Evolutionary conservation across 2,329 filamentous ascomycete species (phyloP), one percentile per base, ranked within the genome.

Genomic region (Didymella keratinophila): DNA sequence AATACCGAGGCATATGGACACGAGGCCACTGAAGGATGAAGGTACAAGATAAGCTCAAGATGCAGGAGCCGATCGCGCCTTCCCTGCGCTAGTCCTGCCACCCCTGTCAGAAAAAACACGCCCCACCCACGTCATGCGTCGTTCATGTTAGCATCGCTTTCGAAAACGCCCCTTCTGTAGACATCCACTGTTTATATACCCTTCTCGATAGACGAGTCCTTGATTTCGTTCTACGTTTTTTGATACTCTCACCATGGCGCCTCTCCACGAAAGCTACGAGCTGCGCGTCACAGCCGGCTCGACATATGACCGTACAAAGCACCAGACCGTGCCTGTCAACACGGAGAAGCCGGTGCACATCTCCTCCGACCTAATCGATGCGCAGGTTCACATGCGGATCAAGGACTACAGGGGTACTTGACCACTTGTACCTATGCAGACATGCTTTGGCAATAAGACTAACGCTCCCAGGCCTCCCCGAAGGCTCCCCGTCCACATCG

Each of bases 201-300:
- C 16, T 3, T 36, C 16, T n/a, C 6, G 16, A 18, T n/a, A n/a
- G 14, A n/a, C 7, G 12, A n/a, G 7, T 36, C 8, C 16, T 9
- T n/a, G 16, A 18, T 36, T n/a, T 16, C 21, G 11, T 10, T 14
- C 27, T 2, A 10, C 25, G 16, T 3, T 3, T 4, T 41, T 12
- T 28, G 16, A n/a, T 25, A 43, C 7, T 23, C 25, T 30, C 23
- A 48, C 10, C 47, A 53, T 65, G 46, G 60, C 87, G 18, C 85
- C 56, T 4, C 20, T 89, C 58, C 70, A 76, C 64, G 69, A 73
- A 56, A 89, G 91, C 66, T 97, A 95, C 77, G 84, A 91, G 49
- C 84, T 98, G 61, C 86, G 86, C 65, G 89, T 97, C 54, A 96
- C 92, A 0, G 92, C 92, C 1, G 94, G 94, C 2, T 83, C 90